phyloP scores from a whole-genome alignment of 192 early-diverging fungal genomes.

The Coemansia sp. region DNA sequence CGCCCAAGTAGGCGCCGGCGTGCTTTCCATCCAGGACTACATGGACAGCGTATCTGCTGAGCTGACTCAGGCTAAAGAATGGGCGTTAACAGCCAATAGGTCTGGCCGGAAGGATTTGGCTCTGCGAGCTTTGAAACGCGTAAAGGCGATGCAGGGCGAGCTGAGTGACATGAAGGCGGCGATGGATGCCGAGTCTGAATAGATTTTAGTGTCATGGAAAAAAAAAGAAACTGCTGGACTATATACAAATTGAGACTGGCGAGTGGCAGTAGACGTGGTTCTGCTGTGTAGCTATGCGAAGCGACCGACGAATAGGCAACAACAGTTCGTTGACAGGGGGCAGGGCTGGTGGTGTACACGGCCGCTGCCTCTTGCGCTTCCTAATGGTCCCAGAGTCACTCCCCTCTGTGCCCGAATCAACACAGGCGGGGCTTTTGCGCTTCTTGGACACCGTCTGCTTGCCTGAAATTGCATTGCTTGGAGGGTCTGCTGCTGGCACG shows the following conservation, averaged over 20 bases:
- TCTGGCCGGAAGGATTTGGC: constrained; percentile 40
- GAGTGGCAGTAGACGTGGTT: constrained; percentile 15
- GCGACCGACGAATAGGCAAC: constrained; percentile 27
- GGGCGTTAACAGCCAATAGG: constrained; percentile 44
- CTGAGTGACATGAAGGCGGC: constrained; percentile 44
- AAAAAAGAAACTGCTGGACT: neutral
- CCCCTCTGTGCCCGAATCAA: neutral
- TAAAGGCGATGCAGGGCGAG: constrained; percentile 52
- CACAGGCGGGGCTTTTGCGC: constrained; percentile 1
- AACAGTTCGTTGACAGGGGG: neutral
- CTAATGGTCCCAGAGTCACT: neutral
- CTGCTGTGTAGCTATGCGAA: constrained; percentile 35
- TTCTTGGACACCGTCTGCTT: neutral
- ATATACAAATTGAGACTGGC: constrained; percentile 35
- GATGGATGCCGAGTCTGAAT: constrained; percentile 25
- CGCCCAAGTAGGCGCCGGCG: constrained; percentile 45
- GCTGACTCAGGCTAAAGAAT: constrained; percentile 27
- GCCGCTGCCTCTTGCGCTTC: constrained; percentile 1
- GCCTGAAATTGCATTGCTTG: neutral
- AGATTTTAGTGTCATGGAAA: neutral
- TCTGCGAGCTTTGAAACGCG: constrained; percentile 40
- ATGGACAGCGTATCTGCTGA: constrained; percentile 34
- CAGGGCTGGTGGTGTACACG: neutral
- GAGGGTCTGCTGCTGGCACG: neutral
- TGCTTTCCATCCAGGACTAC: constrained; percentile 41